Evolutionary conservation across 176 grass and related monocot species (phyloP).

Genomic region (Otatea glauca): DNA sequence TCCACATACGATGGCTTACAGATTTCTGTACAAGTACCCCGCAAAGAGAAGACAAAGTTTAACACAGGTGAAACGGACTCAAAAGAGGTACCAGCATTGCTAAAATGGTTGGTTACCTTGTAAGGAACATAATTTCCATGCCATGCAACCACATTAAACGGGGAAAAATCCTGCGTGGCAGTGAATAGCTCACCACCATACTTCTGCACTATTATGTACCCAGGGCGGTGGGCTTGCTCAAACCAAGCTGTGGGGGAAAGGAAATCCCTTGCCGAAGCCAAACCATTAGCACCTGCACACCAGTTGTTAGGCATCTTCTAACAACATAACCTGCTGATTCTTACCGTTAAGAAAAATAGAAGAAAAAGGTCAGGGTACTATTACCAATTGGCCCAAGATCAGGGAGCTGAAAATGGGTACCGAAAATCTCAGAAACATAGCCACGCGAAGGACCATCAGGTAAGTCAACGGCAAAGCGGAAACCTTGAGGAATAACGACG

Average conservation of each 20-base stretch:
- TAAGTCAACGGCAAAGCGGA: conserved; percentile 76
- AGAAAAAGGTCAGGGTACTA: not conserved
- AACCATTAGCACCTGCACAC: conserved; percentile 78
- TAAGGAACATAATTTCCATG: conserved; percentile 97
- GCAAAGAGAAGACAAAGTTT: conserved; percentile 27
- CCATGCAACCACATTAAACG: conserved; percentile 95
- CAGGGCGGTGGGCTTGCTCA: conserved; percentile 64
- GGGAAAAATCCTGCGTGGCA: conserved; percentile 91
- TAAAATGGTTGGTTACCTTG: conserved; percentile 63
- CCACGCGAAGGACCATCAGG: conserved; percentile 82
- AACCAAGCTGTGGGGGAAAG: conserved; percentile 84
- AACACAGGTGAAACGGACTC: not conserved
- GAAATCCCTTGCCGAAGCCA: conserved; percentile 88
- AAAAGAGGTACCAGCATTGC: not conserved
- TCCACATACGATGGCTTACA: not conserved
- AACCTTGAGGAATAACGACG: conserved; percentile 88
- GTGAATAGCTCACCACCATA: conserved; percentile 86
- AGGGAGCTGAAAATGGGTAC: conserved; percentile 89
- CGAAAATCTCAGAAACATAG: conserved; percentile 91
- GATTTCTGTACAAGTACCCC: not conserved
- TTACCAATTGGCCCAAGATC: conserved; percentile 95
- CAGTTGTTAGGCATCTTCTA: not conserved
- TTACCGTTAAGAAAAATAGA: not conserved
- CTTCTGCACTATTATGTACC: conserved; percentile 81
- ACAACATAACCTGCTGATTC: not conserved